Base-by-base conservation (phyloP, 768 basidiomycete species). In the Royoungia palumana region DNA sequence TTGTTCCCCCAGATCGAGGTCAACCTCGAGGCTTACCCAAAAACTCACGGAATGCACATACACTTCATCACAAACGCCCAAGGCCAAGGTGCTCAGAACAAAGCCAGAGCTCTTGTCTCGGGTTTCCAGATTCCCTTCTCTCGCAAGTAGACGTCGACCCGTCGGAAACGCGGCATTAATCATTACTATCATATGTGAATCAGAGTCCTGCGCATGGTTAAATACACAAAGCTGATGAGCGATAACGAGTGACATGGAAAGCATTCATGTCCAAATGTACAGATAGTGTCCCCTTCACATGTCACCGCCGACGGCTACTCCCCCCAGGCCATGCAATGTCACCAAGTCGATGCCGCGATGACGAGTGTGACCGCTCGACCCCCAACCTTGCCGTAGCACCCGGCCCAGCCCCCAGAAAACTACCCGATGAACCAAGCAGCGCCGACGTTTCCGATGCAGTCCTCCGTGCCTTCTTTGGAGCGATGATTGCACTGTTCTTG, bases 1-100 rank as follows among this genome's bases (percentile, higher is more conserved):
- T 77, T 94, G 58, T 99, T 97, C 75, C 95, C 95, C 1, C 90
- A 95, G 71, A 87, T 98, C 48, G 95, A 98, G 71, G 85, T 93
- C 67, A 96, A 96, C 65, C 68, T 87, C 36, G 94, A 97, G 61
- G 71, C 88, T 24, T 99, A 97, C 65, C 91, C 93, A 6, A 81
- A 80, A 55, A 65, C 81, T 39, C 86, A 85, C 60, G 95, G 95
- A 17, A 90, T 99, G 81, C 89, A 97, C 63, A 83, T 99, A 32
- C 89, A 94, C 65, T 94, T 95, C 64, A 77, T 94, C 49, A 97
- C 95, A 19, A 92, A 87, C 63, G 88, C 89, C 5, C 74, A 75
- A 38, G 95, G 95, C 0, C 69, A 83, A n/a, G 91, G 91, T 12
- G 94, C 94, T 7, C 89, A 96, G 72, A 88, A 94, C 64, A 77